Evolutionary conservation across 305 asterid species (phyloP).

Genomic region (Ajuga reptans): DNA sequence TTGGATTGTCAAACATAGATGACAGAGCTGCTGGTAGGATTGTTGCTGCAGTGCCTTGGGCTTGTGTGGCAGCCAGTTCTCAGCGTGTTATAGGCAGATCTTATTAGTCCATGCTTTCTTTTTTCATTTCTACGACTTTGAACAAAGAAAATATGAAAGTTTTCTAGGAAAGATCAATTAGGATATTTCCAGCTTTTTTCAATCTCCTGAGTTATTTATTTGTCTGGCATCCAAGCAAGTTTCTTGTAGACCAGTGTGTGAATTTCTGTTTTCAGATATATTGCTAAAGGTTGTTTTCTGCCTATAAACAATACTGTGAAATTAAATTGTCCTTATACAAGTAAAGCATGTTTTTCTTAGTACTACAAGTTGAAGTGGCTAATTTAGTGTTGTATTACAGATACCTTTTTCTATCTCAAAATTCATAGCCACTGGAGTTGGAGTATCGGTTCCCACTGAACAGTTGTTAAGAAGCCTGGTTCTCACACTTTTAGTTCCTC

Average conservation of each 20-base stretch:
- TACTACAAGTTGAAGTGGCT: conserved; percentile 18
- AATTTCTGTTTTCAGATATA: not conserved
- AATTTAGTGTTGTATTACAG: conserved; percentile 34
- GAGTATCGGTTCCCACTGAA: conserved; percentile 65
- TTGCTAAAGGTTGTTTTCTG: not conserved
- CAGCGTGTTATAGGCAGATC: not conserved
- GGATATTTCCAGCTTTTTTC: not conserved
- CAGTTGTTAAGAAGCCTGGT: conserved; percentile 72
- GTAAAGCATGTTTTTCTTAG: conserved; percentile 13
- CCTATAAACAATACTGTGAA: not conserved
- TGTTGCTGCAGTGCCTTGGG: too few relatives aligned
- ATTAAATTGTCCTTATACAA: not conserved
- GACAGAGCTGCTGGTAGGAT: too few relatives aligned
- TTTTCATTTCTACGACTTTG: not conserved
- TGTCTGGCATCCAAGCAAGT: not conserved
- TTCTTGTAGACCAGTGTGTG: not conserved
- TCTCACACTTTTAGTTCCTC: conserved; percentile 73
- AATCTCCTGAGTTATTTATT: not conserved
- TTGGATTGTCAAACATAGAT: too few relatives aligned
- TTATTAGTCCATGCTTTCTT: not conserved
- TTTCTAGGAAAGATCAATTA: not conserved
- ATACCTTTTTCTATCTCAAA: conserved; percentile 74
- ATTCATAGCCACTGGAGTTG: conserved; percentile 73
- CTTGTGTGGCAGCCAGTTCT: not conserved
- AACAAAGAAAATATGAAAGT: not conserved